These are phyloP conservation scores for Talaromyces adpressus DNA, from an alignment of 495 filamentous ascomycete genomes.

Conservation along the genomic window DNA sequence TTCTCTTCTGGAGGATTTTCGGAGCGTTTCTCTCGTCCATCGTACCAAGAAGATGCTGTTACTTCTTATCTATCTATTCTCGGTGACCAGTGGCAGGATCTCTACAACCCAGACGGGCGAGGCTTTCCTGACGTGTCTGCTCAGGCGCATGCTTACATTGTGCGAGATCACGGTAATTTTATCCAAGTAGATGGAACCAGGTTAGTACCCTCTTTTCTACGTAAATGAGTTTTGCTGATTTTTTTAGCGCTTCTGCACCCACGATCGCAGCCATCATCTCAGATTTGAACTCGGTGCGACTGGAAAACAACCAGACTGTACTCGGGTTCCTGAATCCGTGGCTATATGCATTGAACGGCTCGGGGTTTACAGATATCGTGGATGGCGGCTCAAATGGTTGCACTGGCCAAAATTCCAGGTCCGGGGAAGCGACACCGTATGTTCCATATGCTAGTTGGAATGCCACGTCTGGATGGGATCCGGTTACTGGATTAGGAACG, in stretches of 20 bases:
- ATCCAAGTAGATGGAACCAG: conserved; percentile 34
- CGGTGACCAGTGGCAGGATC: conserved; percentile 30
- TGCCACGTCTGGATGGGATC: conserved; percentile 46
- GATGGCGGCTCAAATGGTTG: conserved; percentile 49
- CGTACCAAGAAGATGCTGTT: conserved; percentile 57
- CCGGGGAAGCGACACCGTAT: conserved; percentile 17
- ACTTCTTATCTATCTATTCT: conserved; percentile 41
- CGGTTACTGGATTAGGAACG: conserved; percentile 29
- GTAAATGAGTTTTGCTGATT: neutral
- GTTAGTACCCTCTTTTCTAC: conserved; percentile 17
- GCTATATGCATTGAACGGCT: conserved; percentile 43
- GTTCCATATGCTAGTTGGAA: conserved; percentile 55
- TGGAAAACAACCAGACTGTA: conserved; percentile 35
- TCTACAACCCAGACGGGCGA: conserved; percentile 55
- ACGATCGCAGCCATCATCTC: conserved; percentile 49
- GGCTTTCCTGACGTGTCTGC: conserved; percentile 68
- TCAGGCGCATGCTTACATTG: conserved; percentile 25
- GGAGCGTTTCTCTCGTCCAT: conserved; percentile 55
- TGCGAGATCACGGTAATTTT: conserved; percentile 32
- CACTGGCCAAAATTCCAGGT: conserved; percentile 20
- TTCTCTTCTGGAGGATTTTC: conserved; percentile 69
- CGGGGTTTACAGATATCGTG: conserved; percentile 52
- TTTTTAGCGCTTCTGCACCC: conserved; percentile 31
- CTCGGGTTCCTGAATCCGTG: conserved; percentile 62
- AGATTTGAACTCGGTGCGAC: conserved; percentile 50